Evolutionary conservation across 768 basidiomycete species (phyloP), one percentile per base, ranked within the genome.

Genomic region (Tylopilus intermedius): DNA sequence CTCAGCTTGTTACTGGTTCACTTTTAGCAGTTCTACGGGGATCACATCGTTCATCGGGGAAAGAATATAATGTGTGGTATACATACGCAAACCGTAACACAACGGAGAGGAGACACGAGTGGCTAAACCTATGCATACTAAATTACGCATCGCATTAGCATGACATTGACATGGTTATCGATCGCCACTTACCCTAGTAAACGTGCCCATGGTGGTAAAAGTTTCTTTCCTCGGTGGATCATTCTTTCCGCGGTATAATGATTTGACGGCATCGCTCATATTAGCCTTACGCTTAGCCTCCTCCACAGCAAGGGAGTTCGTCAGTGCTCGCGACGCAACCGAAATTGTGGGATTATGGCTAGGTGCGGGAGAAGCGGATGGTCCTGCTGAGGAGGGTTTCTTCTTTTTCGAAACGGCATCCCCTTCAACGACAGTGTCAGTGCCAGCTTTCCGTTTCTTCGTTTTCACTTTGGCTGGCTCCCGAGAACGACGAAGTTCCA

Each of bases 171-270:
- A 41, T 2, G 8, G 49, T 15, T 18, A 42, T 7, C 10, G 2
- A 32, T 8, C 11, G 18, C 1, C 13, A 75, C 92, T 69, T 64
- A 93, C 92, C 72, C 93, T 80, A 8, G 88, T 94, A 60, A 94
- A 96, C 11, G 93, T 95, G 15, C 85, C 83, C 79, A 86, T 88
- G 1, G 92, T 94, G 79, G 91, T 91, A 61, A 93, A 94, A 6
- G 90, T 93, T 71, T 88, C 88, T 65, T 92, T 90, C 65, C 74
- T 76, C 47, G 77, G 71, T 14, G 74, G 77, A 21, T 81, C 78
- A 52, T 82, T 81, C 10, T 73, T 67, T 39, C 71, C 77, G 18
- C 58, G 62, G 65, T 94, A 96, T 59, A 96, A 65, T 33, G 84
- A 86, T 72, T 86, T 88, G 33, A 96, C 83, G 14, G 90, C 90